Conservation (phyloP, 352 stramenopile species). For the Lagenidium giganteum region DNA sequence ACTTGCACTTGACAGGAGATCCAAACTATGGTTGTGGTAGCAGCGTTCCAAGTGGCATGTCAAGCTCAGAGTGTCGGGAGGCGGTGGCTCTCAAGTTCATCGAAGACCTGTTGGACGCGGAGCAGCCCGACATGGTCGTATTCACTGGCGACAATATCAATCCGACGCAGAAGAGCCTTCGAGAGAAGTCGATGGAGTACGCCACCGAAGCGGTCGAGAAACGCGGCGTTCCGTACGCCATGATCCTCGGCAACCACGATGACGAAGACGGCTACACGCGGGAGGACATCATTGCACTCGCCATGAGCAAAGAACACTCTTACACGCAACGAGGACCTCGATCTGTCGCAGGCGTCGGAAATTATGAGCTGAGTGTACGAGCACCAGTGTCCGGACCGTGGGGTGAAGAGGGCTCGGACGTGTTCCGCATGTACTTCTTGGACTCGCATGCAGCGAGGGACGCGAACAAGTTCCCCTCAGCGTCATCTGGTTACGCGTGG, state of each 20-base stretch:
- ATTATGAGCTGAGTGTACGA: constrained; percentile 49
- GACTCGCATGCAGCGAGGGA: constrained; percentile 30
- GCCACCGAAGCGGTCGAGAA: constrained; percentile 35
- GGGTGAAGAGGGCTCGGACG: constrained; percentile 16
- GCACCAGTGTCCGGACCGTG: constrained; percentile 25
- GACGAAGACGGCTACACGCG: constrained; percentile 32
- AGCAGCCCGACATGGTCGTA: constrained; percentile 48
- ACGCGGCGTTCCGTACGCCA: constrained; percentile 42
- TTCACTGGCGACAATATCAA: constrained; percentile 54
- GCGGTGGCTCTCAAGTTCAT: constrained; percentile 37
- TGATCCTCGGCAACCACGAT: constrained; percentile 65
- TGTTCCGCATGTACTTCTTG: constrained; percentile 67
- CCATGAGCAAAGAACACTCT: constrained; percentile 29
- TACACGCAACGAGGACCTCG: constrained; percentile 34
- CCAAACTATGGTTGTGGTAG: constrained; percentile 26
- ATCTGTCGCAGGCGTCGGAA: constrained; percentile 33
- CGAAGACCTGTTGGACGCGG: constrained; percentile 36
- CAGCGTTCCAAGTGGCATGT: constrained; percentile 18
- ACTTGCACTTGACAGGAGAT: constrained; percentile 49
- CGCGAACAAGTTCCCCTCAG: constrained; percentile 24
- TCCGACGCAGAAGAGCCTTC: constrained; percentile 5
- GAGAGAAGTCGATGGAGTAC: constrained; percentile 22
- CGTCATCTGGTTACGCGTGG: constrained; percentile 39
- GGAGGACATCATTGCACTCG: constrained; percentile 27
- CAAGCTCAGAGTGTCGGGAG: constrained; percentile 41